phyloP scores from a whole-genome alignment of 2,329 filamentous ascomycete genomes.

The Chaetomium strumarium region DNA sequence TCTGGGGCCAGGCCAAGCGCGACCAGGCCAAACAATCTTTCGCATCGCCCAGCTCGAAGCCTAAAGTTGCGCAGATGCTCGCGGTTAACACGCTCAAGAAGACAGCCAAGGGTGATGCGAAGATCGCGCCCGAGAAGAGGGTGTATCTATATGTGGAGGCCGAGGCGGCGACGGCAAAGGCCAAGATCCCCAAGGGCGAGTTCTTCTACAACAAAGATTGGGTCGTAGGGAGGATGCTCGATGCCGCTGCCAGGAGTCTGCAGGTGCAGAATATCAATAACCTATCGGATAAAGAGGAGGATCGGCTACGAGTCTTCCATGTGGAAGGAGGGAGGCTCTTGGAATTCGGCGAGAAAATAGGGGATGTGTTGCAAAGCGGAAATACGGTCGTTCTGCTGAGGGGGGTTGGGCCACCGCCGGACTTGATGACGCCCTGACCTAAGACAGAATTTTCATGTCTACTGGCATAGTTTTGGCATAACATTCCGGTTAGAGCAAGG shows the following conservation, averaged over 20 bases:
- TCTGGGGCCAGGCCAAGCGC: constrained; percentile 69
- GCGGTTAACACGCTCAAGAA: constrained; percentile 77
- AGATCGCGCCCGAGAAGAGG: constrained; percentile 74
- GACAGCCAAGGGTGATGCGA: constrained; percentile 83
- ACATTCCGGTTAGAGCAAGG: not conserved
- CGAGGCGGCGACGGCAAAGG: constrained; percentile 74
- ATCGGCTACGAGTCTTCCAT: constrained; percentile 82
- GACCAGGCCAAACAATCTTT: constrained; percentile 46
- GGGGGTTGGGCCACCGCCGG: constrained; percentile 74
- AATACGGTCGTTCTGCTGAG: constrained; percentile 86
- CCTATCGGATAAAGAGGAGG: constrained; percentile 65
- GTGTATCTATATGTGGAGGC: constrained; percentile 89
- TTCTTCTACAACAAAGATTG: constrained; percentile 80
- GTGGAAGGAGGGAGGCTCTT: constrained; percentile 83
- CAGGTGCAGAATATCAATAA: constrained; percentile 85
- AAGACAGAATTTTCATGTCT: not conserved
- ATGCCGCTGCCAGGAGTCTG: constrained; percentile 68
- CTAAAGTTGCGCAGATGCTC: constrained; percentile 57
- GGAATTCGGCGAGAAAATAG: constrained; percentile 84
- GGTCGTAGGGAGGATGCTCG: constrained; percentile 80
- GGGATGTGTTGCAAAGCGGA: constrained; percentile 65
- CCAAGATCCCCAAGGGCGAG: constrained; percentile 74
- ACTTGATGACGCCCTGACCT: constrained; percentile 55
- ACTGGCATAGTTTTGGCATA: constrained; percentile 6
- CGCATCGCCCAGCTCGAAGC: constrained; percentile 58